Evolutionary conservation across 495 filamentous ascomycete genomes (phyloP).

Genomic region (Xylaria palmicola): DNA sequence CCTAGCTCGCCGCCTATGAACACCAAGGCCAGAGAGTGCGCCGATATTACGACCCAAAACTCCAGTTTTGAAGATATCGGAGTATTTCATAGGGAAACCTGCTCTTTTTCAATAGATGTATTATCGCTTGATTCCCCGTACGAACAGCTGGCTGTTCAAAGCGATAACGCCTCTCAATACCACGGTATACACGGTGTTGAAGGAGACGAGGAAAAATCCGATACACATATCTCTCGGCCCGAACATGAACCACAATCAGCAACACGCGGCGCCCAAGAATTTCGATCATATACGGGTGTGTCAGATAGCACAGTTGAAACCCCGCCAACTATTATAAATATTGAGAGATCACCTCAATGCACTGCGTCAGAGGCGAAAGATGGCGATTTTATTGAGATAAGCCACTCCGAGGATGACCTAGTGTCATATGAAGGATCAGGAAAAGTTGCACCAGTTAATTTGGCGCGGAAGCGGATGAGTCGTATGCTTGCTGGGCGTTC

Average conservation of each 20-base stretch:
- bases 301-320: not conserved
- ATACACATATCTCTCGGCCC: not conserved
- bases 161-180: not conserved
- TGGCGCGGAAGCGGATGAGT: slow-evolving; percentile 11
- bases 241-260: not conserved
- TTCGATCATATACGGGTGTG: not conserved
- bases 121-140: not conserved
- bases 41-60: not conserved
- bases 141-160: not conserved
- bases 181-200: not conserved
- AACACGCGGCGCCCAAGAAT: too few relatives aligned
- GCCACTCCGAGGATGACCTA: not conserved
- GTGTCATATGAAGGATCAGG: slow-evolving; percentile 14
- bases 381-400: not conserved
- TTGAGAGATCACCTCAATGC: not conserved
- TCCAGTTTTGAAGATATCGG: not conserved
- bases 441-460: slow-evolving; percentile 11
- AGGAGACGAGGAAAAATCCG: not conserved
- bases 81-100: not conserved
- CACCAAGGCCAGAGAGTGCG: not conserved
- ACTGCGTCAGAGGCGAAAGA: not conserved
- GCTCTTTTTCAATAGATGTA: not conserved
- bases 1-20: not conserved
- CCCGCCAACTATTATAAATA: not conserved
- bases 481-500: slow-evolving; percentile 31